Base-by-base conservation (phyloP, 192 early-diverging fungal genomes). In the Tieghemiomyces parasiticus region DNA sequence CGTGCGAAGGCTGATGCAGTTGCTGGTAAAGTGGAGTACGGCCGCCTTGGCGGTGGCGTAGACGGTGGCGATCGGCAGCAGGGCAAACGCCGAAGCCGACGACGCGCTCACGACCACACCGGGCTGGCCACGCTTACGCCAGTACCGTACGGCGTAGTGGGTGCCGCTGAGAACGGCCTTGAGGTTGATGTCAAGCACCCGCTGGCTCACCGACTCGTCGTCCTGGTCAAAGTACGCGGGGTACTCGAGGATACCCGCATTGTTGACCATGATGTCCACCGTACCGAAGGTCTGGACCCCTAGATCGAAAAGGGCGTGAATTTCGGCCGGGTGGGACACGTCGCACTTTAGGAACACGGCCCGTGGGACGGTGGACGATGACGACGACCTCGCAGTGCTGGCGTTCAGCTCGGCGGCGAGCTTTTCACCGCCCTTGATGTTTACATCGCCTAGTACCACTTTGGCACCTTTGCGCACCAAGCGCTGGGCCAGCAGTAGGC, bases 41-140 rank as follows among this genome's bases (percentile, higher is more conserved):
- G 81, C 89, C 49, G 74, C 81, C 72, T 91, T 91, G 28, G 84
- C 81, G 0, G 85, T 85, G 8, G 78, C 78, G 66, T 91, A 91
- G 9, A 85, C 78, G 1, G 85, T 85, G 45, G 80, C 77, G 32
- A 67, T 66, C 22, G 72, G 62, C n/a, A 70, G 51, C 0, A 78
- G 76, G 54, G 71, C 71, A 25, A 84, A 70, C 0, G 84, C 89
- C 38, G 86, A 85, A 55, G 86, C 74, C 8, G 84, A 87, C 1
- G 89, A 81, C 3, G 82, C 84, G 61, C 88, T 92, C 44, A 92
- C 69, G 25, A 88, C 79, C 9, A 86, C 81, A 9, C 83, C 87
- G 19, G 32, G 58, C 9, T 73, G 75, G n/a, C 66, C 59, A 30
- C 66, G 68, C 28, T 74, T 66, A 6, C 64, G 49, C 60, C 88